phyloP scores from a whole-genome alignment of 805 yeast genomes.

The Pichia cabralensis region DNA sequence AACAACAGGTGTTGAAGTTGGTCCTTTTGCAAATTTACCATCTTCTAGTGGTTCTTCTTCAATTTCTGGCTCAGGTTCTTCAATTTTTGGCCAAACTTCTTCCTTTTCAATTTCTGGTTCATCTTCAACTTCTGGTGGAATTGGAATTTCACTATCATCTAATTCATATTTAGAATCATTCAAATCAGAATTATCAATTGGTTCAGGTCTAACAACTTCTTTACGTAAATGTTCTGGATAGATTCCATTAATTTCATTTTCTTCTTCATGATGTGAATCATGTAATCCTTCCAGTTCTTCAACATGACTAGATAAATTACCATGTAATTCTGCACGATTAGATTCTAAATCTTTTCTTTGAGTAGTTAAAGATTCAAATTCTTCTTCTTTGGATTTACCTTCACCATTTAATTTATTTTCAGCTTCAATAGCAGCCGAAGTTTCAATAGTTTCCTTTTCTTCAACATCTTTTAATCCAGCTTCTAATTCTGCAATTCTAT shows the following conservation, averaged over 20 bases:
- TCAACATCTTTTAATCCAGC: conserved; percentile 19
- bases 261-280: conserved; percentile 30
- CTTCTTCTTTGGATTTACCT: conserved; percentile 13
- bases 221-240: conserved; percentile 44
- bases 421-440: conserved; percentile 20
- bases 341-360: conserved; percentile 29
- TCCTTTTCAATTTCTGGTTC: conserved; percentile 18
- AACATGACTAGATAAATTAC: conserved; percentile 29
- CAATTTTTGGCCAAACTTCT: conserved; percentile 13
- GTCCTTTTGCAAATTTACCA: conserved; percentile 21
- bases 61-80: conserved; percentile 8
- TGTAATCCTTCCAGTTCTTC: conserved; percentile 28
- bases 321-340: conserved; percentile 32
- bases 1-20: conserved; percentile 8
- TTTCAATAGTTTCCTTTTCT: conserved; percentile 16
- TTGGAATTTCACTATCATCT: conserved; percentile 17
- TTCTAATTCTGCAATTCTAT: conserved; percentile 31
- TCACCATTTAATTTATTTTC: conserved; percentile 10
- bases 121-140: conserved; percentile 21
- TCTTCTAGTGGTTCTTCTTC: conserved; percentile 25
- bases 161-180: conserved; percentile 21
- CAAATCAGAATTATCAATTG: conserved; percentile 21
- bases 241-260: conserved; percentile 36
- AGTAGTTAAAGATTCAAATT: conserved; percentile 20
- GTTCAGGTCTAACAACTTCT: conserved; percentile 17